Evolutionary conservation across 2,329 filamentous ascomycete species (phyloP), one percentile per base, ranked within the genome.

Genomic region (Xylaria polymorpha): DNA sequence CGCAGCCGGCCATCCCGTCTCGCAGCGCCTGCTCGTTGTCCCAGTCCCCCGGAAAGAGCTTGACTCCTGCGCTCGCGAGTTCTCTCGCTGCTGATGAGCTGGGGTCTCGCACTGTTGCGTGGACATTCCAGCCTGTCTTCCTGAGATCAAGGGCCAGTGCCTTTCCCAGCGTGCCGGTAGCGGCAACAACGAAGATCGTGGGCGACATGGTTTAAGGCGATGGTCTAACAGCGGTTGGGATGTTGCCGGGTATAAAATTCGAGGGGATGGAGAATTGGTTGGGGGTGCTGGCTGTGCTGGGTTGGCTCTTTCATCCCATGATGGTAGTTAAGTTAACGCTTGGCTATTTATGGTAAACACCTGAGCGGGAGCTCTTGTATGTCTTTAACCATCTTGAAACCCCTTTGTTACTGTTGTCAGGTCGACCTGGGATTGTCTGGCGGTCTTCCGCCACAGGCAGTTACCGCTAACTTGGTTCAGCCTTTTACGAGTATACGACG

Each of bases 161-260:
- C 29, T 71, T 71, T 12, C 74, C 74, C 9, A 72, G 67, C 25
- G 55, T 69, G 5, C 74, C 73, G 10, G 74, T 75, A 5, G 71
- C 73, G 2, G 58, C 64, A 39, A 61, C 67, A 12, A 75, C 68
- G 15, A 72, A 75, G 10, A 75, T 68, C 15, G 72, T 71, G 44
- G 69, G 56, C 12, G 70, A 50, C 70, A 72, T 72, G 48, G 29
- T 58, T 14, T 2, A 39, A 29, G 8, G 14, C 1, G 15, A 15
- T 10, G 1, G 14, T 57, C n/a, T 18, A n/a, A 37, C 35, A 4
- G 35, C 20, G 15, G 15, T 41, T 61, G 12, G 5, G 39, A 14
- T 44, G 9, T 35, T 29, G 46, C 7, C 20, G 8, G n/a, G 12
- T 35, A 37, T 22, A n/a, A 5, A 20, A 32, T 14, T 46, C 4